Conservation (phyloP, 1,284 basidiomycete species). For the Vanrija sp. region DNA sequence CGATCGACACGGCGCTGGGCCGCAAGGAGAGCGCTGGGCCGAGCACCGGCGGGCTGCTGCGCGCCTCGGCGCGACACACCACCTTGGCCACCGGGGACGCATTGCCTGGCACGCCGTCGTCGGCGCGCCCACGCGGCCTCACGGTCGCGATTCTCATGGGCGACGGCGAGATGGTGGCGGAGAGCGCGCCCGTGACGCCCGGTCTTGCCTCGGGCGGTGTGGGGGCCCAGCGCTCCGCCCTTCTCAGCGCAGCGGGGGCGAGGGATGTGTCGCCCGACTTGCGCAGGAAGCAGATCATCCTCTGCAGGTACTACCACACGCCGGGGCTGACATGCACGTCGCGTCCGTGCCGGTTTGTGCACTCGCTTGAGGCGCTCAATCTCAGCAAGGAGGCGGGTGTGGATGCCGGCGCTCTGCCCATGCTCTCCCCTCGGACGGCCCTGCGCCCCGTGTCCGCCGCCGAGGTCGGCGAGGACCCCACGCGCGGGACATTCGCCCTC, state of each 20-base stretch:
- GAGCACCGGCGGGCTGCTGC: background rate
- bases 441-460: background rate
- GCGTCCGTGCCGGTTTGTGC: slow-evolving; percentile 49
- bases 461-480: slow-evolving; percentile 19
- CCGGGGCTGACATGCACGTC: slow-evolving; percentile 47
- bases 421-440: background rate
- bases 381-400: background rate
- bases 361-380: slow-evolving; percentile 26
- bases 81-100: background rate
- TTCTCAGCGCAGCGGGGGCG: background rate
- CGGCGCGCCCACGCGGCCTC: slow-evolving; percentile 26
- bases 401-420: background rate
- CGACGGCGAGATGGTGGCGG: slow-evolving; percentile 27
- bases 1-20: slow-evolving; percentile 23
- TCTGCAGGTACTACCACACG: slow-evolving; percentile 49
- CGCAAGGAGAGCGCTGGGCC: background rate
- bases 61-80: slow-evolving; percentile 11
- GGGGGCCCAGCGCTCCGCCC: background rate
- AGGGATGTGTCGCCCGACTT: background rate
- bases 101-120: background rate
- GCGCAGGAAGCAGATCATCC: slow-evolving; percentile 30
- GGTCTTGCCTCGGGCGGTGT: slow-evolving; percentile 2
- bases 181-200: slow-evolving; percentile 31
- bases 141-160: slow-evolving; percentile 37
- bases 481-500: slow-evolving; percentile 36